A percentile compares a stretch with the other conserved stretches of the same genome.
phyloP scores from a whole-genome alignment of 2,329 filamentous ascomycete genomes.

The Talaromyces sp. region DNA sequence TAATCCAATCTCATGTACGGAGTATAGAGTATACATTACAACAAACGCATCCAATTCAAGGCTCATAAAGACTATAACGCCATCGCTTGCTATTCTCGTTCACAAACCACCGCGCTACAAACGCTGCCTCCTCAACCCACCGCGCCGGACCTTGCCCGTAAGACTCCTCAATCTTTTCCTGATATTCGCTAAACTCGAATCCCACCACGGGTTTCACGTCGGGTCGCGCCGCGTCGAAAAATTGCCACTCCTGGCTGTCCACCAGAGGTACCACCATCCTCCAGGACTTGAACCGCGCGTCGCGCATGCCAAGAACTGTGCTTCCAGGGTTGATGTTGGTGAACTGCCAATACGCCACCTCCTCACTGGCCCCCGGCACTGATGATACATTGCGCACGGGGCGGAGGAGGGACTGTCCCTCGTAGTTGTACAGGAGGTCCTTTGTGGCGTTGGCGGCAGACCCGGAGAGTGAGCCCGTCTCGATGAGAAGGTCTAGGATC shows the following conservation, averaged over 20 bases:
- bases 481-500: constrained; percentile 28
- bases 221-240: constrained; percentile 22
- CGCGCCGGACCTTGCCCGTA: not conserved
- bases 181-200: constrained; percentile 9
- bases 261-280: constrained; percentile 30
- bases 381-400: constrained; percentile 18
- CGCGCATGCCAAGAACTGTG: constrained; percentile 28
- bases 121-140: constrained; percentile 9
- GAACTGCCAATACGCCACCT: constrained; percentile 27
- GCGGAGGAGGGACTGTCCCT: constrained; percentile 31
- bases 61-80: constrained; percentile 7
- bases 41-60: too few species aligned
- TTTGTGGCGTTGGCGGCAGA: constrained; percentile 19
- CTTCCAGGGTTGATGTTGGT: constrained; percentile 34
- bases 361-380: constrained; percentile 17
- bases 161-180: not conserved
- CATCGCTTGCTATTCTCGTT: constrained; percentile 9
- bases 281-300: constrained; percentile 24
- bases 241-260: constrained; percentile 31
- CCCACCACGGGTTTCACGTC: not conserved
- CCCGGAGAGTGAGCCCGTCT: constrained; percentile 26
- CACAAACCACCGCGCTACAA: constrained; percentile 8
- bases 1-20: too few species aligned
- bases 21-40: too few species aligned
- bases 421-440: constrained; percentile 28